Evolutionary conservation across 2,329 filamentous ascomycete species (phyloP).

Genomic region (Talaromyces sp.): DNA sequence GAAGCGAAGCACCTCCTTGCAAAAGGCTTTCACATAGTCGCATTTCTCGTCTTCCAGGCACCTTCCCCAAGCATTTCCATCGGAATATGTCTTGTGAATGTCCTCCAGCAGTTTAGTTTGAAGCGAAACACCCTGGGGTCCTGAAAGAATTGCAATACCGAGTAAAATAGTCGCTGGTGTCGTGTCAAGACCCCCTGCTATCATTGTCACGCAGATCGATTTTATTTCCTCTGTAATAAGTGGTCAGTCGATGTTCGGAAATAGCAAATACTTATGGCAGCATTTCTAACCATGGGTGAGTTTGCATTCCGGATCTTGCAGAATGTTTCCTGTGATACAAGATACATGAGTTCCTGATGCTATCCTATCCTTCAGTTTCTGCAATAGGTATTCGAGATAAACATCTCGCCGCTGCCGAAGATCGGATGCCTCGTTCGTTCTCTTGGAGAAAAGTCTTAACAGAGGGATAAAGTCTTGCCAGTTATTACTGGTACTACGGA

Average conservation of each 20-base stretch:
- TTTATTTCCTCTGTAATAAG: too few relatives aligned
- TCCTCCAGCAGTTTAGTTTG: conserved; percentile 64
- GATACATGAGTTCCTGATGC: conserved; percentile 59
- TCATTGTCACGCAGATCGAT: conserved; percentile 76
- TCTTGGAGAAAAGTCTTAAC: conserved; percentile 58
- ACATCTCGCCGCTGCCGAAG: conserved; percentile 64
- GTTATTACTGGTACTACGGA: conserved; percentile 73
- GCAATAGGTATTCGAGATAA: conserved; percentile 55
- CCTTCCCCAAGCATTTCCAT: conserved; percentile 67
- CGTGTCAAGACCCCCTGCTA: conserved; percentile 77
- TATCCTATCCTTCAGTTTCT: conserved; percentile 58
- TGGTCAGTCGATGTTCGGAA: too few relatives aligned
- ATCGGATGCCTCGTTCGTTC: conserved; percentile 57
- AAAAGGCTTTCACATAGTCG: conserved; percentile 69
- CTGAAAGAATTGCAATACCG: conserved; percentile 71
- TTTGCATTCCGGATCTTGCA: conserved; percentile 64
- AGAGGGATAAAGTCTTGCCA: conserved; percentile 78
- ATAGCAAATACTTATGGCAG: too few relatives aligned
- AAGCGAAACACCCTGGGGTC: conserved; percentile 60
- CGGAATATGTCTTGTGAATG: conserved; percentile 64
- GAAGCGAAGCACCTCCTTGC: conserved; percentile 72
- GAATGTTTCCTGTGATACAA: conserved; percentile 64
- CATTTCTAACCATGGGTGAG: conserved; percentile 56
- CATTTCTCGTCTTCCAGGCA: conserved; percentile 69
- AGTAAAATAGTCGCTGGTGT: conserved; percentile 74